Conservation (phyloP, 1,284 basidiomycete genomes). For the Naganishia sp. region DNA sequence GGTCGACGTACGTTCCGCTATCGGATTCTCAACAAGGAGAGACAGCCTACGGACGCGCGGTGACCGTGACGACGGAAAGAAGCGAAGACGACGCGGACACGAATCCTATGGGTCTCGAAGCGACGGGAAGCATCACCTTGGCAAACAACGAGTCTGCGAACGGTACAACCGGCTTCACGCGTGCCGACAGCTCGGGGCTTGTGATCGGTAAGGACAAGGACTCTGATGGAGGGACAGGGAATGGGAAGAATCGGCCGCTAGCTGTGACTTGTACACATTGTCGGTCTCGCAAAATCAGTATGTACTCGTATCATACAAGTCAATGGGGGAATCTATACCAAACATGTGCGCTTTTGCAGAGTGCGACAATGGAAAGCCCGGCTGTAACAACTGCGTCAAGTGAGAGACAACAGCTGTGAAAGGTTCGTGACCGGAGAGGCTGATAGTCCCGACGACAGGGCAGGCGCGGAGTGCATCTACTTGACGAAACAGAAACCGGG, state of each 20-base stretch:
- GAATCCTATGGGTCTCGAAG: slow-evolving; percentile 2
- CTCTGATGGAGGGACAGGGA: slow-evolving; percentile 6
- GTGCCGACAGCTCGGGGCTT: background rate
- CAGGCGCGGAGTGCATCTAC: slow-evolving; percentile 48
- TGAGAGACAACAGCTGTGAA: background rate
- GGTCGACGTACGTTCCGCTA: background rate
- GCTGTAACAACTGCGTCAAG: slow-evolving; percentile 29
- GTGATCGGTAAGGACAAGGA: slow-evolving; percentile 5
- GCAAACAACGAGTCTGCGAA: slow-evolving; percentile 3
- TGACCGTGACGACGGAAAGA: slow-evolving; percentile 3
- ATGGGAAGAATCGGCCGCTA: slow-evolving; percentile 21
- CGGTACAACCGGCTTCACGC: background rate
- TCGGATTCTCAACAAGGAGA: background rate
- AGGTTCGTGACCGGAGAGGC: background rate
- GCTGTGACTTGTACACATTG: slow-evolving; percentile 33
- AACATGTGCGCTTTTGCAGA: slow-evolving; percentile 2
- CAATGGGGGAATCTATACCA: background rate
- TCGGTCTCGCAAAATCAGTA: slow-evolving; percentile 31
- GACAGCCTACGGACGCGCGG: background rate
- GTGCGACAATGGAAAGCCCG: slow-evolving; percentile 32
- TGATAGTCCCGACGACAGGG: slow-evolving; percentile 32
- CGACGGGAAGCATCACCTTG: background rate
- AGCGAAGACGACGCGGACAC: slow-evolving; percentile 21
- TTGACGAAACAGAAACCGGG: slow-evolving; percentile 53
- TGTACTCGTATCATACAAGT: background rate